Base-by-base conservation (phyloP, 352 stramenopile genomes). In the Pythium guiyangense region DNA sequence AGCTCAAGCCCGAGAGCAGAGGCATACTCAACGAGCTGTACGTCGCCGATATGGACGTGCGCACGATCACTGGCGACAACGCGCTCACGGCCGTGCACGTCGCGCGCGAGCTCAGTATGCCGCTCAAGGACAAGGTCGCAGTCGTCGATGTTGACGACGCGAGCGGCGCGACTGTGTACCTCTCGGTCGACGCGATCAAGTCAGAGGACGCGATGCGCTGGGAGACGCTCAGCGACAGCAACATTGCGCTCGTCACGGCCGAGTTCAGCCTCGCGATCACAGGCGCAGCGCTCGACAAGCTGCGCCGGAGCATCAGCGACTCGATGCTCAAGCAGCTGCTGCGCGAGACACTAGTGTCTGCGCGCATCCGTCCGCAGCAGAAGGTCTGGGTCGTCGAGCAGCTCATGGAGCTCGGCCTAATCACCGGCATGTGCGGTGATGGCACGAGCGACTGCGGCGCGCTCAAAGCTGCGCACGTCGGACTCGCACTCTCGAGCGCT, bases 371-470 rank as follows among this genome's bases (percentile, higher is more conserved):
- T 0, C 79, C 79, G 2, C 66, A 87, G 26, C 63, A 77, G 27
- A 90, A 90, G 52, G 44, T 67, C 3, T 81, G 69, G 70, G 79
- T 86, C 49, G 65, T 92, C 15, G 63, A 88, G 42, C 62, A 60
- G 14, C 63, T 87, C 18, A 88, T 90, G 61, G 67, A 70, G 2
- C 31, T 59, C 0, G 75, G 73, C 0, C 54, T 64, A 11, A 62
- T 77, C 22, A 1, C 1, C 22, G 22, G 22, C 1, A 22, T 22
- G 22, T 22, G 22, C 6, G 80, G 80, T 11, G 80, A 91, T 45
- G 81, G 81, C 37, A 83, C 73, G 2, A 97, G 97, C 60, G 89
- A 97, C 59, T 97, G 88, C 58, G 90, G 90, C n/a, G 89, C 88
- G 6, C 64, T 97, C 4, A 96, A 95, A 63, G 78, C 85, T 0